Evolutionary conservation across 306 rosid species (phyloP).

Genomic region (Malus sieversii): DNA sequence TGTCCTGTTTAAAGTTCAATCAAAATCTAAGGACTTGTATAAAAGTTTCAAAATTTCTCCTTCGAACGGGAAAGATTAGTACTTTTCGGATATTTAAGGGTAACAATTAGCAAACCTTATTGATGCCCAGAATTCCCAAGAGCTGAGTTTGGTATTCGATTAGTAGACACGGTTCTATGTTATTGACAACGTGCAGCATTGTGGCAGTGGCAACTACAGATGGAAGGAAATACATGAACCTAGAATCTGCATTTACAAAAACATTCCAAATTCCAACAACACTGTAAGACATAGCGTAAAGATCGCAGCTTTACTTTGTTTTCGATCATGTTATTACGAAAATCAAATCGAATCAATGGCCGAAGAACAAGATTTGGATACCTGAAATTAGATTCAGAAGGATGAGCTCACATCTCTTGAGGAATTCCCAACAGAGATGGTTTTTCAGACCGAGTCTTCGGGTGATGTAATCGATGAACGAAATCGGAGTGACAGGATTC

Average conservation of each 20-base stretch:
- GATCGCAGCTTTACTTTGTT: background rate
- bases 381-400: slow-evolving; percentile 57
- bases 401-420: slow-evolving; percentile 43
- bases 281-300: background rate
- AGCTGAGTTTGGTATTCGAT: slow-evolving; percentile 52
- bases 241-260: slow-evolving; percentile 46
- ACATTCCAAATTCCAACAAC: background rate
- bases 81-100: background rate
- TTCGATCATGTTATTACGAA: background rate
- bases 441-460: slow-evolving; percentile 64
- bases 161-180: slow-evolving; percentile 51
- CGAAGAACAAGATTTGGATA: slow-evolving; percentile 7
- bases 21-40: background rate
- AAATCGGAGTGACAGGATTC: slow-evolving; percentile 77
- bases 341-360: background rate
- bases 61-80: background rate
- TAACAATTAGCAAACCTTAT: slow-evolving; percentile 39
- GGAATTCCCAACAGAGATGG: slow-evolving; percentile 55
- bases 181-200: slow-evolving; percentile 57
- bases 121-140: slow-evolving; percentile 53
- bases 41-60: background rate
- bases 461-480: slow-evolving; percentile 59
- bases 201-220: slow-evolving; percentile 74
- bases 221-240: slow-evolving; percentile 60
- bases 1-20: slow-evolving; percentile 33